phyloP scores from a whole-genome alignment of 352 stramenopile genomes.

The Phytopythium kandeliae region DNA sequence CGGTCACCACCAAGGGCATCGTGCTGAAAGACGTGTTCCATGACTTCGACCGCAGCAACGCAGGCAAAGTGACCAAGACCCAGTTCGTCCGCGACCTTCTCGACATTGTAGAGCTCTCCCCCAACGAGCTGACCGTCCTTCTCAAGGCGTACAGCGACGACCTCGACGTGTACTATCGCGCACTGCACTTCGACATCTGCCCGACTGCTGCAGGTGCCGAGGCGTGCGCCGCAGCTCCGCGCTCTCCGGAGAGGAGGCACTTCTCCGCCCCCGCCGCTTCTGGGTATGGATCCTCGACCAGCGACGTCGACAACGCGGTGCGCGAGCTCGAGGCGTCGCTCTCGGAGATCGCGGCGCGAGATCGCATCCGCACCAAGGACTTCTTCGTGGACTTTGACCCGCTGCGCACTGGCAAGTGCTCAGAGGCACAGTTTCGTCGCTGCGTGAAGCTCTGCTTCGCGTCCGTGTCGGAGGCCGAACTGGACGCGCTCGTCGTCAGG shows the following conservation, averaged over 20 bases:
- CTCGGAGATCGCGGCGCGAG: slow-evolving; percentile 48
- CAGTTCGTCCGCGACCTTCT: slow-evolving; percentile 74
- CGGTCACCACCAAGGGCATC: slow-evolving; percentile 73
- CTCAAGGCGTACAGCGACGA: slow-evolving; percentile 69
- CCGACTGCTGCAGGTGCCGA: slow-evolving; percentile 27
- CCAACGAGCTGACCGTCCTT: slow-evolving; percentile 46
- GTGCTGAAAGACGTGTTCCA: slow-evolving; percentile 87
- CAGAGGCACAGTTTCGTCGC: slow-evolving; percentile 69
- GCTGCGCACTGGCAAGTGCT: slow-evolving; percentile 69
- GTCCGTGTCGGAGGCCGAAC: slow-evolving; percentile 48
- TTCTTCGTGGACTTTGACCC: slow-evolving; percentile 85
- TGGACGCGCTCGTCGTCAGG: slow-evolving; percentile 53
- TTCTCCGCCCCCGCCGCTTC: slow-evolving; percentile 27
- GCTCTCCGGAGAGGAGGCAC: slow-evolving; percentile 50
- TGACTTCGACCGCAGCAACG: slow-evolving; percentile 82
- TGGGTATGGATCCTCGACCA: not conserved
- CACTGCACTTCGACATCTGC: slow-evolving; percentile 67
- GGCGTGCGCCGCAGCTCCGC: slow-evolving; percentile 16
- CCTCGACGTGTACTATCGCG: slow-evolving; percentile 73
- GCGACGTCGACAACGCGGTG: slow-evolving; percentile 17
- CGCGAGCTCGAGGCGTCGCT: slow-evolving; percentile 55
- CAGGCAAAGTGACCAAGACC: slow-evolving; percentile 72
- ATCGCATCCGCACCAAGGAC: slow-evolving; percentile 78
- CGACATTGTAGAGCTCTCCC: slow-evolving; percentile 50
- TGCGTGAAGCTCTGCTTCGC: slow-evolving; percentile 77